Percentiles rank a stretch among this genome's conserved stretches.
These are phyloP conservation scores for Boletus smithii DNA, from an alignment of 1,284 basidiomycete genomes.

Conservation along the genomic window DNA sequence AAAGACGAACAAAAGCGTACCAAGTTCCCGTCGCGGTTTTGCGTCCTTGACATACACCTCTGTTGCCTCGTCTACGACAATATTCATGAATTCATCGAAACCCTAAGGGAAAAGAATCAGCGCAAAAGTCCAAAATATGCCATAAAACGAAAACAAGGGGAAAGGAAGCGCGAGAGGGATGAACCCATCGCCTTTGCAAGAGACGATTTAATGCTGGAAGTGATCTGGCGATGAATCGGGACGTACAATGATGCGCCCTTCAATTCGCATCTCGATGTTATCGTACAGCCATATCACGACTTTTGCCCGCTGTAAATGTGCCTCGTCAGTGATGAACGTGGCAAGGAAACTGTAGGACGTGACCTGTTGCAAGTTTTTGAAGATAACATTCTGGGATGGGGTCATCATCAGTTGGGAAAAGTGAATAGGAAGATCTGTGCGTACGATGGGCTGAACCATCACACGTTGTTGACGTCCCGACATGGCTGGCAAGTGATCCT, in stretches of 20 bases:
- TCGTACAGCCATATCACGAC: slow-evolving; percentile 97
- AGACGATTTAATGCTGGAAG: slow-evolving; percentile 29
- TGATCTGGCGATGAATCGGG: slow-evolving; percentile 21
- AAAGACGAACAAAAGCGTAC: slow-evolving; percentile 36
- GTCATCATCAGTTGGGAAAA: slow-evolving; percentile 18
- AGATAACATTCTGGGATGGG: slow-evolving; percentile 86
- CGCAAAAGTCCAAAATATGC: slow-evolving; percentile 1
- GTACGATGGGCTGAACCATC: slow-evolving; percentile 97
- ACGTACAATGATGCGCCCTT: slow-evolving; percentile 94
- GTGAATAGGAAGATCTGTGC: slow-evolving; percentile 31
- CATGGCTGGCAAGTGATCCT: slow-evolving; percentile 53
- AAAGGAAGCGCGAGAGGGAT: slow-evolving; percentile 2
- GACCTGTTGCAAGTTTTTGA: slow-evolving; percentile 94
- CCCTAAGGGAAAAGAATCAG: slow-evolving; percentile 56
- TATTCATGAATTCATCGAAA: slow-evolving; percentile 99
- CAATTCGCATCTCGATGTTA: slow-evolving; percentile 94
- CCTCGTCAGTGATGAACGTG: slow-evolving; percentile 15
- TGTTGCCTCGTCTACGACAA: slow-evolving; percentile 92
- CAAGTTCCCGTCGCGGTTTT: slow-evolving; percentile 79
- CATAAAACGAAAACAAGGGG: slow-evolving; percentile 1
- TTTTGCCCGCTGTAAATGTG: slow-evolving; percentile 63
- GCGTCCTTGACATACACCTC: slow-evolving; percentile 90
- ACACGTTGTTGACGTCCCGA: slow-evolving; percentile 89
- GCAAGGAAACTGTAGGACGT: background rate
- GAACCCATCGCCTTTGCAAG: slow-evolving; percentile 27